Evolutionary conservation across 139 green algal species (phyloP).

Genomic region (Klebsormidium nitens): DNA sequence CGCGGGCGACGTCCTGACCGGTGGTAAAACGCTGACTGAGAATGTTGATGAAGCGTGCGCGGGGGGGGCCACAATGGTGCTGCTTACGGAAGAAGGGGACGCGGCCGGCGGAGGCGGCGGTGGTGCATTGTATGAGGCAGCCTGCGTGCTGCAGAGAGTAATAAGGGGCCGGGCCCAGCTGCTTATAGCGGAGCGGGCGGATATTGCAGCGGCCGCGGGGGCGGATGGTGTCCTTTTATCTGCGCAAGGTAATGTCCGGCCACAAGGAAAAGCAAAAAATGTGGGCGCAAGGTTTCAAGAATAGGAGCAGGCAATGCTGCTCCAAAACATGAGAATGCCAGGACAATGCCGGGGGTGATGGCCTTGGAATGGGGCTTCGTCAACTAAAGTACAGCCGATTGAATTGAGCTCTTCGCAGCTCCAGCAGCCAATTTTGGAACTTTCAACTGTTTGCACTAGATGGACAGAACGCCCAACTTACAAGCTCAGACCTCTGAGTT

Average conservation of each 20-base stretch:
- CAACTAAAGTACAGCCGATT: too few species aligned
- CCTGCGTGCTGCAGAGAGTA: constrained; percentile 55
- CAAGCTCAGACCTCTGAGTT: background rate
- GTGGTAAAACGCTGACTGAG: background rate
- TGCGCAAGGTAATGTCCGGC: constrained; percentile 53
- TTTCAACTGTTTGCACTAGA: too few species aligned
- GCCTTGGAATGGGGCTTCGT: too few species aligned
- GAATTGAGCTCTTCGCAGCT: too few species aligned
- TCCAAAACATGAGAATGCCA: background rate
- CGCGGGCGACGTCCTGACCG: constrained; percentile 4
- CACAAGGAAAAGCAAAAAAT: too few species aligned
- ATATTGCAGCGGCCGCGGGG: constrained; percentile 75
- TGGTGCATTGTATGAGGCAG: constrained; percentile 72
- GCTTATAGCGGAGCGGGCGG: constrained; percentile 74
- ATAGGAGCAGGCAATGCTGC: background rate
- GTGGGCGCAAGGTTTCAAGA: too few species aligned
- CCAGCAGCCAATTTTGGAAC: too few species aligned
- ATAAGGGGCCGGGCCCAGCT: constrained; percentile 69
- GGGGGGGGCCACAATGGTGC: constrained; percentile 59
- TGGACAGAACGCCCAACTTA: too few species aligned
- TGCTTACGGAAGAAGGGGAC: constrained; percentile 41
- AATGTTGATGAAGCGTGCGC: constrained; percentile 43
- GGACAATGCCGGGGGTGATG: too few species aligned
- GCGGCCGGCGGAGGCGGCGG: constrained; percentile 27
- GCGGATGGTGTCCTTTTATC: constrained; percentile 83